Conservation (phyloP, 306 rosid genomes). For the Casuarina glauca region DNA sequence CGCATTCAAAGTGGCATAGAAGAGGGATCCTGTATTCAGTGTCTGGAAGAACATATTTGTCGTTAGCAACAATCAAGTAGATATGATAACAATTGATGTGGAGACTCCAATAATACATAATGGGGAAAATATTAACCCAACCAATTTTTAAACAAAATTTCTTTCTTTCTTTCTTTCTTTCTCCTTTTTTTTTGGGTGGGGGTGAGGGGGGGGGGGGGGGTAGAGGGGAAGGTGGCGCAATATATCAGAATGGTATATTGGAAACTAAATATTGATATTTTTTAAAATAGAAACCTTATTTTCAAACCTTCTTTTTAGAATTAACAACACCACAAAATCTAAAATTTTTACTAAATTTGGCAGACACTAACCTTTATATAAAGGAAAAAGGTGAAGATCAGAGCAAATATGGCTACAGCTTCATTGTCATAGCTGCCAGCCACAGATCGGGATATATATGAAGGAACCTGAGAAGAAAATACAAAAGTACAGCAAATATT, state of each 20-base stretch:
- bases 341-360: constrained; percentile 6
- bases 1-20: constrained; percentile 92
- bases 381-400: constrained; percentile 94
- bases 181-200: not conserved
- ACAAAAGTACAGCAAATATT: constrained; percentile 9
- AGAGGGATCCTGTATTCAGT: constrained; percentile 95
- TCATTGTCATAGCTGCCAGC: constrained; percentile 99
- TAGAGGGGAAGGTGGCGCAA: not conserved
- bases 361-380: constrained; percentile 77
- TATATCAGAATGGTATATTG: not conserved
- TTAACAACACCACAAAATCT: constrained; percentile 12
- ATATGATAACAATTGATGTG: constrained; percentile 14
- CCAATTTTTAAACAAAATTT: not conserved
- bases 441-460: constrained; percentile 96
- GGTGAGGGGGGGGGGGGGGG: no score
- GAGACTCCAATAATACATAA: constrained; percentile 13
- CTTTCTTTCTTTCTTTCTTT: not conserved
- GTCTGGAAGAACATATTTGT: constrained; percentile 55
- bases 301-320: not conserved
- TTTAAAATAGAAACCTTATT: not conserved
- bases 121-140: not conserved
- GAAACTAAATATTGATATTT: not conserved
- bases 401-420: constrained; percentile 99
- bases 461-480: constrained; percentile 73
- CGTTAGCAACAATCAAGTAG: constrained; percentile 38